Evolutionary conservation across 768 basidiomycete species (phyloP), one percentile per base, ranked within the genome.

Genomic region (Rhodosporidiobolus odoratus): DNA sequence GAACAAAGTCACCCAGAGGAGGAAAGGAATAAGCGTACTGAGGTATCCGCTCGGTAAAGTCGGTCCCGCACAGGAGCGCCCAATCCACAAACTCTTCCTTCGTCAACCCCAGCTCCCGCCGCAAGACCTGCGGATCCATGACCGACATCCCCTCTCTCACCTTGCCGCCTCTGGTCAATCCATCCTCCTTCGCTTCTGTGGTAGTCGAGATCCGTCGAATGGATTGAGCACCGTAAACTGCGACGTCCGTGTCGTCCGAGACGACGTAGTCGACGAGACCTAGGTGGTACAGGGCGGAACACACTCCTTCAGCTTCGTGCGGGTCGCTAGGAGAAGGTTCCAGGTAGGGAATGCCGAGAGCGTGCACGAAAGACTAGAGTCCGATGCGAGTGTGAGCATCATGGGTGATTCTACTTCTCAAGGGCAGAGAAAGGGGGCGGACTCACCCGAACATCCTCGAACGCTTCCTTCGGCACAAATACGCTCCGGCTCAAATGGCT

Each of bases 241-340:
- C 35, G 37, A 68, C 69, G 61, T 74, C 73, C n/a, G 69, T 68
- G 59, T 74, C 73, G 21, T 74, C 73, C n/a, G 63, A 65, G 7
- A 68, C 64, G 66, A 74, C 69, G 52, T 62, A 64, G 34, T 70
- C 69, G 41, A 50, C 59, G 23, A 54, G 30, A 0, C 66, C 69
- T 34, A 35, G 40, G 21, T 27, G 10, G 50, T 48, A 56, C n/a
- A 74, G 58, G 16, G 58, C 56, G 4, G 66, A 30, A 52, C 73
- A 74, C 37, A 74, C 53, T 13, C 62, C 62, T 53, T 74, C 73
- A 37, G 73, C 73, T 45, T 74, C 73, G 61, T 58, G 45, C 8
- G 73, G 73, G 3, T 58, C 32, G 6, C 4, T 12, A 6, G 62
- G 30, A 0, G 38, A 27, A 4, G 73, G 69, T 40, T 67, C 48